Conservation (phyloP, 805 yeast genomes). For the Candida germanica region DNA sequence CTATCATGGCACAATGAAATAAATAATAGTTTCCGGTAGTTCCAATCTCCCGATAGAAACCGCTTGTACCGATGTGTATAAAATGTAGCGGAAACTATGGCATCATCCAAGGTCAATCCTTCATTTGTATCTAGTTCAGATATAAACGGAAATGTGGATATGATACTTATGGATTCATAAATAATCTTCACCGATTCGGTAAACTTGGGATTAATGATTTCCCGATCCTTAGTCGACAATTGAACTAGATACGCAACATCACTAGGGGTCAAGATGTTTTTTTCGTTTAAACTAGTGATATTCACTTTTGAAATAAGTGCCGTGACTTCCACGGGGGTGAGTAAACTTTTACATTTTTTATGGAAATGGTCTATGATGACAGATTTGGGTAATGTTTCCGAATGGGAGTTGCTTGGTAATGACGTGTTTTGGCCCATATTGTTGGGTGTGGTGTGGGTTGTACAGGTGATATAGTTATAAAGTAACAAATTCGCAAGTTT, state of each 20-base stretch:
- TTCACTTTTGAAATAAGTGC: slow-evolving; percentile 15
- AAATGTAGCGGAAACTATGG: slow-evolving; percentile 30
- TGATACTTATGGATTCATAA: slow-evolving; percentile 36
- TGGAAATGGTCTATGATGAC: slow-evolving; percentile 21
- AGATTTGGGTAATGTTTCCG: slow-evolving; percentile 8
- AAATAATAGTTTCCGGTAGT: slow-evolving; percentile 45
- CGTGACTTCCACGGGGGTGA: slow-evolving; percentile 20
- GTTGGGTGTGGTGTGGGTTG: too few species aligned
- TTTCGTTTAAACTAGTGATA: slow-evolving; percentile 15
- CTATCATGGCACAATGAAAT: slow-evolving; percentile 31
- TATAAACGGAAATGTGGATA: slow-evolving; percentile 52
- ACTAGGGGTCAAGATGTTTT: slow-evolving; percentile 13
- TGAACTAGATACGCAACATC: slow-evolving; percentile 24
- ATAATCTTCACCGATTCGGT: slow-evolving; percentile 23
- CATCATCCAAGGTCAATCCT: slow-evolving; percentile 39
- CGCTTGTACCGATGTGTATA: slow-evolving; percentile 41
- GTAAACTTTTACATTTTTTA: slow-evolving; percentile 13
- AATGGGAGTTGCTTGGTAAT: background rate
- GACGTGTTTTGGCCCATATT: too few species aligned
- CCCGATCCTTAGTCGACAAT: slow-evolving; percentile 11
- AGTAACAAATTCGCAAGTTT: too few species aligned
- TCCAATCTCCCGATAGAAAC: slow-evolving; percentile 29
- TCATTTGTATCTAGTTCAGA: slow-evolving; percentile 30
- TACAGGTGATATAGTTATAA: too few species aligned
- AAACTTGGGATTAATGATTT: slow-evolving; percentile 4